Evolutionary conservation across 768 basidiomycete genomes (phyloP).

Genomic region (Amanita muscaria): DNA sequence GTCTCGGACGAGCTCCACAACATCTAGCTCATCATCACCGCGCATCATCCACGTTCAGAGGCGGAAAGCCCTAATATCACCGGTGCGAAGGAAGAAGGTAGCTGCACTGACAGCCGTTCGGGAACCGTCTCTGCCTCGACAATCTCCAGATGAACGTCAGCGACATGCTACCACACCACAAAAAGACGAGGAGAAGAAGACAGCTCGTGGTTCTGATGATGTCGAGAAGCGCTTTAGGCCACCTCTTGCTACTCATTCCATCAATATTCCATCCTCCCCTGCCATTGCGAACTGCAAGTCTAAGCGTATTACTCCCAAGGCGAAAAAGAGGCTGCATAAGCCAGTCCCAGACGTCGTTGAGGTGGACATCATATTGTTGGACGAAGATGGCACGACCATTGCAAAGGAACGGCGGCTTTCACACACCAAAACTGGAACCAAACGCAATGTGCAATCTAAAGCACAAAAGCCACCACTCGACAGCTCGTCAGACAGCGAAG

Average conservation of each 20-base stretch:
- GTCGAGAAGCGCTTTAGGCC: constrained; percentile 17
- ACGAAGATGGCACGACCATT: constrained; percentile 48
- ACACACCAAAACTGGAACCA: constrained; percentile 28
- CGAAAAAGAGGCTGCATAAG: constrained; percentile 11
- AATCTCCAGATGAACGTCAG: neutral
- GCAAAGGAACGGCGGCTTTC: constrained; percentile 56
- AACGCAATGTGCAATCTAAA: constrained; percentile 5
- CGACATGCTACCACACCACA: constrained; percentile 7
- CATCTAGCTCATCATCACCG: constrained; percentile 24
- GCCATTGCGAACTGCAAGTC: constrained; percentile 17
- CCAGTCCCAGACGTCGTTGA: constrained; percentile 43
- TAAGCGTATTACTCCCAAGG: neutral
- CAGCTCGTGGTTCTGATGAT: neutral
- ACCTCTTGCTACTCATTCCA: constrained; percentile 22
- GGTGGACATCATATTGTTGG: constrained; percentile 61
- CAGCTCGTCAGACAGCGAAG: constrained; percentile 16
- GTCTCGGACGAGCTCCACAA: constrained; percentile 10
- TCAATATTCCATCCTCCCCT: constrained; percentile 31
- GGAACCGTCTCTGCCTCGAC: neutral
- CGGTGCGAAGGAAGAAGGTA: constrained; percentile 23
- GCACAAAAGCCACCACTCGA: constrained; percentile 4
- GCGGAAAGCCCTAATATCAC: constrained; percentile 31
- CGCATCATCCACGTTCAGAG: constrained; percentile 31
- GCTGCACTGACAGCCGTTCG: neutral
- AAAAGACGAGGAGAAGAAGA: constrained; percentile 7